Conservation (phyloP, 768 basidiomycete species). For the Rhizopogon roseolus region DNA sequence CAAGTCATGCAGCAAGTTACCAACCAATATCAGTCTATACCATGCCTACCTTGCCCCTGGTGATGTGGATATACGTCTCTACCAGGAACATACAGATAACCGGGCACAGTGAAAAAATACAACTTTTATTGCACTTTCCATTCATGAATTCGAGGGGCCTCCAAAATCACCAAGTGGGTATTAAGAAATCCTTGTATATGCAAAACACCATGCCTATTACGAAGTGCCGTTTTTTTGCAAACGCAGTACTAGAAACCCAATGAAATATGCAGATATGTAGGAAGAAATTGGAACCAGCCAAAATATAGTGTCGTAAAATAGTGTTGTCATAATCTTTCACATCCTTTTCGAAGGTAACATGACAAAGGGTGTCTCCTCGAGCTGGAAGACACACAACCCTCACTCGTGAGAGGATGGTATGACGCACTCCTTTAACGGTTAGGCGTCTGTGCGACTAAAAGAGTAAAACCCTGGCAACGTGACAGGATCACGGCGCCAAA, state of each 20-base stretch:
- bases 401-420: not conserved
- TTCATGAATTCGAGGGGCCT: too few species aligned
- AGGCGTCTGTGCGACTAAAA: not conserved
- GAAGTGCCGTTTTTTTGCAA: too few species aligned
- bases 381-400: not conserved
- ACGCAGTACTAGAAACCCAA: not conserved
- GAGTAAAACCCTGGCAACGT: not conserved
- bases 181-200: not conserved
- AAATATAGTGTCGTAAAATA: not conserved
- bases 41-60: not conserved
- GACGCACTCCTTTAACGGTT: not conserved
- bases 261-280: not conserved
- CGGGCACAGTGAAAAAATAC: not conserved
- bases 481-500: not conserved
- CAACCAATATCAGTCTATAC: not conserved
- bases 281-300: slow-evolving; percentile 2
- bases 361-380: not conserved
- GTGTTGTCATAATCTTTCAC: not conserved
- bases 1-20: not conserved
- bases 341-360: not conserved
- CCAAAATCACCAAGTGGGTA: not conserved
- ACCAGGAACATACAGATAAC: not conserved
- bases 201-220: not conserved
- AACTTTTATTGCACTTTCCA: too few species aligned
- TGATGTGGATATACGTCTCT: not conserved